Evolutionary conservation across 164 flowering plant species (phyloP).

Genomic region (Berberis thunbergii): DNA sequence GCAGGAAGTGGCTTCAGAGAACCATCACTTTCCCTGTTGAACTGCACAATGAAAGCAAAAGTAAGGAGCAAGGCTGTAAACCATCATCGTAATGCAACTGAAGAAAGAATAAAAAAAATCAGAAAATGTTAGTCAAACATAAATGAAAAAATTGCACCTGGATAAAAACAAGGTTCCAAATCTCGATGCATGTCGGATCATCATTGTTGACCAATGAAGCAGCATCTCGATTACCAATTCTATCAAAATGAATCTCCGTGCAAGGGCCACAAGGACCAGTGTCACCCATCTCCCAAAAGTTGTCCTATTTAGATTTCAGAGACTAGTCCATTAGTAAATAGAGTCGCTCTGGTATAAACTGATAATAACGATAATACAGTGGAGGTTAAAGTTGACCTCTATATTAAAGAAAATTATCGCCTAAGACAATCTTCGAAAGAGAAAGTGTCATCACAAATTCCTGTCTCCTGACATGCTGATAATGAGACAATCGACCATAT

Average conservation of each 20-base stretch:
- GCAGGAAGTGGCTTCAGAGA: slow-evolving; percentile 85
- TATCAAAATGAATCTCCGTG: slow-evolving; percentile 93
- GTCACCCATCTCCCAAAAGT: slow-evolving; percentile 99
- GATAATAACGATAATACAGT: too few species aligned
- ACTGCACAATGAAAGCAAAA: slow-evolving; percentile 35
- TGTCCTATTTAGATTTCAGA: slow-evolving; percentile 43
- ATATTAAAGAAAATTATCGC: too few species aligned
- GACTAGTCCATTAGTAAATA: neutral
- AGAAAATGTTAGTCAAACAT: neutral
- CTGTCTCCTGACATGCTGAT: too few species aligned
- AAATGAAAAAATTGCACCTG: slow-evolving; percentile 42
- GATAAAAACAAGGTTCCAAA: slow-evolving; percentile 96
- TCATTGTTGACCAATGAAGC: slow-evolving; percentile 82
- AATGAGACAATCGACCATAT: too few species aligned
- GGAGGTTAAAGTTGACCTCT: too few species aligned
- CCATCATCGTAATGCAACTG: neutral
- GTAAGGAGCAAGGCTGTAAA: neutral
- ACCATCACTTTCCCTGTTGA: slow-evolving; percentile 89
- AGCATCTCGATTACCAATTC: slow-evolving; percentile 84
- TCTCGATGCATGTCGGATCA: slow-evolving; percentile 97
- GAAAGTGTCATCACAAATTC: too few species aligned
- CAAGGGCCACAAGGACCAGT: slow-evolving; percentile 99
- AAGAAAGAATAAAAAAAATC: neutral
- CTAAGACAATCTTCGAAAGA: too few species aligned
- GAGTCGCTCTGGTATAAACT: too few species aligned